Evolutionary conservation across 202 grass and related monocot species (phyloP).

Genomic region (Cymbopogon flexuosus): DNA sequence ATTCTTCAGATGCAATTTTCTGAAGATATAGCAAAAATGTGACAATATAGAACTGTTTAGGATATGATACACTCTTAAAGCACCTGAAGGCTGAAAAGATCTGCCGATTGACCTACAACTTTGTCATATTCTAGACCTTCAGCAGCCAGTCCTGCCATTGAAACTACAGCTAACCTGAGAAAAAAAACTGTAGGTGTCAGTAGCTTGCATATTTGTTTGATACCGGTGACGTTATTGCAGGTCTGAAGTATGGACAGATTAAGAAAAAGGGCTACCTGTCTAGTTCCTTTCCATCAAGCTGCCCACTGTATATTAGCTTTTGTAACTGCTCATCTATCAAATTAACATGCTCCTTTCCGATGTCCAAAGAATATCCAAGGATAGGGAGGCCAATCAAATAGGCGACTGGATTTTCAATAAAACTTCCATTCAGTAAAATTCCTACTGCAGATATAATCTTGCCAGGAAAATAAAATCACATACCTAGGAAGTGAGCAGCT

Average conservation of each 20-base stretch:
- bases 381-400: constrained; percentile 88
- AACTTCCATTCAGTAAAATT: background rate
- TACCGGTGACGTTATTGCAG: background rate
- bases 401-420: constrained; percentile 45
- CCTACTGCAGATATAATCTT: background rate
- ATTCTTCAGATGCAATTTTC: background rate
- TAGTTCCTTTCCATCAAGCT: constrained; percentile 75
- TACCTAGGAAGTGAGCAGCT: constrained; percentile 88
- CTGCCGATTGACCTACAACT: constrained; percentile 85
- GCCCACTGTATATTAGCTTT: constrained; percentile 81
- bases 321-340: constrained; percentile 68
- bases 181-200: background rate
- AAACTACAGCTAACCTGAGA: constrained; percentile 75
- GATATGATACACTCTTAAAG: background rate
- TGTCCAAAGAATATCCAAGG: constrained; percentile 87
- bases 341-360: constrained; percentile 95
- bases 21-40: background rate
- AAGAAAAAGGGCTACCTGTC: constrained; percentile 49
- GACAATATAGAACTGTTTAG: background rate
- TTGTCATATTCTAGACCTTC: constrained; percentile 92
- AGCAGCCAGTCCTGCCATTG: constrained; percentile 90
- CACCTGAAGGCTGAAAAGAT: constrained; percentile 84
- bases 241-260: background rate
- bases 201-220: background rate
- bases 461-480: background rate